Percentiles rank a stretch among this genome's conserved stretches.
phyloP scores from a whole-genome alignment of 352 stramenopile genomes.

The Pythium dissimile region DNA sequence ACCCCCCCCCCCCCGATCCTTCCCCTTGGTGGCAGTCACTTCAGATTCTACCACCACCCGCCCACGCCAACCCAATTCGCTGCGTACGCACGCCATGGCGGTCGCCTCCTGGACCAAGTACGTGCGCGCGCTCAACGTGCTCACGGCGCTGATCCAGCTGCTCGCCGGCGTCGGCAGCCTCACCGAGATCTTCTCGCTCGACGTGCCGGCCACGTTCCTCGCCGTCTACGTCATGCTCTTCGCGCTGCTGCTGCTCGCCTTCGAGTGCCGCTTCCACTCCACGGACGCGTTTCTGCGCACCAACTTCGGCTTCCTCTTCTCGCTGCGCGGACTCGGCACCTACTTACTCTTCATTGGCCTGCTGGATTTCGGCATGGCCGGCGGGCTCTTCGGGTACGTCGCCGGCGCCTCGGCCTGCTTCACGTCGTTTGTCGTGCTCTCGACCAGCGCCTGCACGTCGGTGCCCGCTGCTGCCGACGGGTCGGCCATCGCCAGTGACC shows the following conservation, averaged over 20 bases:
- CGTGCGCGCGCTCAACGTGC: slow-evolving; percentile 29
- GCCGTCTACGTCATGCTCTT: slow-evolving; percentile 34
- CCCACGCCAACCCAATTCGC: not conserved
- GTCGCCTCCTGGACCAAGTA: slow-evolving; percentile 17
- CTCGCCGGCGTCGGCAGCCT: slow-evolving; percentile 29
- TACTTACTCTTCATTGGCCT: slow-evolving; percentile 37
- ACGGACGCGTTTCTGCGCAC: slow-evolving; percentile 23
- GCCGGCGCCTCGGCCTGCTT: slow-evolving; percentile 24
- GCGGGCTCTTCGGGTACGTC: slow-evolving; percentile 21
- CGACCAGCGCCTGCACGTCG: slow-evolving; percentile 13
- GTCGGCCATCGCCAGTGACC: not conserved
- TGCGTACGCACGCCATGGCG: not conserved
- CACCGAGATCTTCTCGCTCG: slow-evolving; percentile 26
- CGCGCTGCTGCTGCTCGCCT: slow-evolving; percentile 30
- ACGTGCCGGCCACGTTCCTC: slow-evolving; percentile 31
- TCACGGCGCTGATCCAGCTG: slow-evolving; percentile 25
- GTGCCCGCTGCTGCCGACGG: not conserved
- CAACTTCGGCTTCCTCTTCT: slow-evolving; percentile 41
- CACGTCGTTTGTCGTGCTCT: slow-evolving; percentile 16
- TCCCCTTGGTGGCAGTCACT: too few species aligned
- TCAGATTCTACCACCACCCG: too few species aligned
- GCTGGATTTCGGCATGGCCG: slow-evolving; percentile 35
- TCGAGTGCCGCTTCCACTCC: slow-evolving; percentile 28
- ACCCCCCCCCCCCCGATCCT: not conserved
- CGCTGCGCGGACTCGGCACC: slow-evolving; percentile 24